Conservation (phyloP, 352 stramenopile genomes). For the Elongisporangium undulatum region DNA sequence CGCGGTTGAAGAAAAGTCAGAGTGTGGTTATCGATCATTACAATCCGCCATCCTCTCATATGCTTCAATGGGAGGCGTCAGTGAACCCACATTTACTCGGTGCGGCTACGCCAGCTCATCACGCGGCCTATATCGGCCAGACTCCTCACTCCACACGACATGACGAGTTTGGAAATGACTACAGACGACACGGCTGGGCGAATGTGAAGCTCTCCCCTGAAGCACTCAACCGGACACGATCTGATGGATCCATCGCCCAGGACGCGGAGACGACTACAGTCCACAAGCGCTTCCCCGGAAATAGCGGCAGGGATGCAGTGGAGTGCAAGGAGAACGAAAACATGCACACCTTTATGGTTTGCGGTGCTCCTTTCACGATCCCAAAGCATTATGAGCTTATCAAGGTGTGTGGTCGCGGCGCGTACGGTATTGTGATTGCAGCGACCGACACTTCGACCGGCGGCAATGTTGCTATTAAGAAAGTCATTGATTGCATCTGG, state of each 20-base stretch:
- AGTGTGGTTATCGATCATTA: conserved; percentile 70
- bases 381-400: conserved; percentile 85
- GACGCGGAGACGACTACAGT: conserved; percentile 22
- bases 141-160: conserved; percentile 12
- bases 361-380: conserved; percentile 84
- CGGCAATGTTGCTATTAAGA: conserved; percentile 90
- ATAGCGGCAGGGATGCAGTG: conserved; percentile 29
- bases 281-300: conserved; percentile 36
- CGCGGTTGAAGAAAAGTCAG: conserved; percentile 70
- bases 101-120: conserved; percentile 24
- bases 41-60: conserved; percentile 62
- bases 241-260: conserved; percentile 40
- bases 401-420: conserved; percentile 83
- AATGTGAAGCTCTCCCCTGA: conserved; percentile 80
- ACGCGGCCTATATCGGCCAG: conserved; percentile 12
- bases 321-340: conserved; percentile 82
- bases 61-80: conserved; percentile 67
- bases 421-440: conserved; percentile 89
- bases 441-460: conserved; percentile 75
- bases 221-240: conserved; percentile 41
- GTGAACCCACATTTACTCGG: conserved; percentile 15
- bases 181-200: conserved; percentile 66
- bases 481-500: conserved; percentile 90
- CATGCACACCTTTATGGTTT: conserved; percentile 90
- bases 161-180: conserved; percentile 39